Base-by-base conservation (phyloP, 768 basidiomycete genomes). In the Flagelloscypha sp. region DNA sequence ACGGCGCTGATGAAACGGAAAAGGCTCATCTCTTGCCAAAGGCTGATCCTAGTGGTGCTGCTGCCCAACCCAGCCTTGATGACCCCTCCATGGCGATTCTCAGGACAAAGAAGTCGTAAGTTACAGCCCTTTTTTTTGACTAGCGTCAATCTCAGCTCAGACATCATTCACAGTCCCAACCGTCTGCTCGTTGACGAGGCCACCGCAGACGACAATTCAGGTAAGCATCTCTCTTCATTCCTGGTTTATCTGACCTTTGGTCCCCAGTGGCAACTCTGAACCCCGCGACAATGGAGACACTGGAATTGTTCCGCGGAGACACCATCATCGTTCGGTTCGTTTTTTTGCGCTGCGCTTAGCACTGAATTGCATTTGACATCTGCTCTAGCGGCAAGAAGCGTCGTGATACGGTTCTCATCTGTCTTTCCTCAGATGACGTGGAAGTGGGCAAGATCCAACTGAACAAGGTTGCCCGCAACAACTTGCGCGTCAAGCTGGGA, bases 381-480 rank as follows among this genome's bases (percentile, higher is more conserved):
- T 28, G 12, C 17, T 34, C 25, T 33, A 92, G 93, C 42, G 94
- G 95, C 30, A 98, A 98, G 76, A 93, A 95, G 70, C 81, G 95
- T 53, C 81, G 84, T 50, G 93, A 98, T 50, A 97, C 94, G 6
- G 95, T 99, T 27, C 80, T 99, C 43, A 98, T 98, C 57, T 95
- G 92, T 53, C 61, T 99, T 53, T 85, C 84, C 53, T 86, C 85
- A 25, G 95, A 98, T 52, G 89, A 94, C 43, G 88, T 98, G 42
- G 95, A 97, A 49, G 95, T 98, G 61, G 94, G 95, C 39, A 87
- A 88, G 56, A 93, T 99, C 44, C 93, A 95, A 52, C 67, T 99
- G 64, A 99, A 99, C 80, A 98, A 98, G 62, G 95, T 99, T 23
- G 95, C 95, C n/a, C 88, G 95, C 39, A 94, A 97, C 68, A 98